Conservation (phyloP, 495 filamentous ascomycete genomes). For the Aspergillus avenaceus region DNA sequence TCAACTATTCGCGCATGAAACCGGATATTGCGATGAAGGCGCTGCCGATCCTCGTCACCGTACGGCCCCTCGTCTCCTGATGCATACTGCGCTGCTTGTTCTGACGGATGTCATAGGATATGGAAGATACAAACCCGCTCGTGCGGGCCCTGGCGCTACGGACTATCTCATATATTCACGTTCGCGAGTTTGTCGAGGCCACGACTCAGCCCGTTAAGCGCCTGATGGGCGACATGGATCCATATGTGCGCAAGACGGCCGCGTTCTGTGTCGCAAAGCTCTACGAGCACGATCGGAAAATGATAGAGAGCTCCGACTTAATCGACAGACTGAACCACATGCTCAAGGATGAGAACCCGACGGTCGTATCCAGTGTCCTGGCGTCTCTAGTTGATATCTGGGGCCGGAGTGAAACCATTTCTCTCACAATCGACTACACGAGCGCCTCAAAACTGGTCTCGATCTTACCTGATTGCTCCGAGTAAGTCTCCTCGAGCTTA, state of each 20-base stretch:
- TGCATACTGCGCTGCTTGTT: slow-evolving; percentile 5
- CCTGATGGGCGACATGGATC: slow-evolving; percentile 82
- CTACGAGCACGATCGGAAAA: slow-evolving; percentile 89
- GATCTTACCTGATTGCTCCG: slow-evolving; percentile 93
- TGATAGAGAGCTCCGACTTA: slow-evolving; percentile 85
- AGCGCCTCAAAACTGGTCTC: slow-evolving; percentile 98
- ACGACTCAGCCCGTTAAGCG: slow-evolving; percentile 79
- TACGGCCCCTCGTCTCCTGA: slow-evolving; percentile 35
- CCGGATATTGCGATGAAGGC: slow-evolving; percentile 93
- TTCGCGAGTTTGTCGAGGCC: slow-evolving; percentile 91
- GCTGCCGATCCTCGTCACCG: slow-evolving; percentile 78
- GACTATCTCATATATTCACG: slow-evolving; percentile 96
- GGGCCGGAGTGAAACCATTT: slow-evolving; percentile 96
- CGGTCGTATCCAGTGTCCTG: slow-evolving; percentile 90
- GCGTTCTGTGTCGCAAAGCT: slow-evolving; percentile 96
- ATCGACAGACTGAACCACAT: slow-evolving; percentile 90
- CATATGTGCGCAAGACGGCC: slow-evolving; percentile 96
- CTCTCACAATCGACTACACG: slow-evolving; percentile 93
- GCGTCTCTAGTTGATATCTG: slow-evolving; percentile 96
- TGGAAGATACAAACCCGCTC: slow-evolving; percentile 89
- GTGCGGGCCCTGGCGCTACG: slow-evolving; percentile 89
- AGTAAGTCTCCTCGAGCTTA: slow-evolving; percentile 56
- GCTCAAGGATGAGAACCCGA: slow-evolving; percentile 93
- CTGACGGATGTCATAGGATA: slow-evolving; percentile 57
- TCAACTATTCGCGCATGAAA: slow-evolving; percentile 94